A percentile compares a stretch with the other conserved stretches of the same genome.
These are phyloP conservation scores for Senna siamea DNA, from an alignment of 306 rosid species.

Conservation along the genomic window DNA sequence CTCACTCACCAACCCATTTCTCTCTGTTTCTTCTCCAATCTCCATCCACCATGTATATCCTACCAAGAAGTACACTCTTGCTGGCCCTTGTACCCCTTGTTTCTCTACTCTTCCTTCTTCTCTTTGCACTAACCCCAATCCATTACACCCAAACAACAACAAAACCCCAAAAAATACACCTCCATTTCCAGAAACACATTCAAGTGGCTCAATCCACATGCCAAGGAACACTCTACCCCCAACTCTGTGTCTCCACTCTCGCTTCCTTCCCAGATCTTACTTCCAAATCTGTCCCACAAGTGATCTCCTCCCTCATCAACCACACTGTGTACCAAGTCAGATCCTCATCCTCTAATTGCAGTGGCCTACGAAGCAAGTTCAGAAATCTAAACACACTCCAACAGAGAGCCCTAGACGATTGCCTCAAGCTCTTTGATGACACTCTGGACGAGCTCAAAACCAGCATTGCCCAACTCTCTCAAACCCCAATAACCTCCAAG, in stretches of 20 bases:
- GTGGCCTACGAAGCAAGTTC: slow-evolving; percentile 39
- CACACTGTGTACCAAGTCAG: slow-evolving; percentile 51
- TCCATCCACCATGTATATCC: slow-evolving; percentile 39
- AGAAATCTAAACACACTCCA: slow-evolving; percentile 38
- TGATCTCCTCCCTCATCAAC: slow-evolving; percentile 56
- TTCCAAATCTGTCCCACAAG: slow-evolving; percentile 58
- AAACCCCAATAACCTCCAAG: slow-evolving; percentile 28
- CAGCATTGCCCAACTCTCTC: slow-evolving; percentile 51
- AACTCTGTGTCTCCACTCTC: slow-evolving; percentile 69
- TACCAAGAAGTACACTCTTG: slow-evolving; percentile 37
- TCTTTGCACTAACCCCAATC: slow-evolving; percentile 23
- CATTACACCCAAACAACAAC: slow-evolving; percentile 7
- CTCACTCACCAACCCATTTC: too few species aligned
- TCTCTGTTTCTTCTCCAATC: too few species aligned
- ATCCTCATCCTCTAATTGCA: slow-evolving; percentile 59
- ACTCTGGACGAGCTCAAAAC: slow-evolving; percentile 51
- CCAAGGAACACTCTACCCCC: slow-evolving; percentile 69
- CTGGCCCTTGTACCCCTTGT: slow-evolving; percentile 23
- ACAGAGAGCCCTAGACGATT: slow-evolving; percentile 68
- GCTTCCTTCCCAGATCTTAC: slow-evolving; percentile 60
- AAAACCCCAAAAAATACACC: slow-evolving; percentile 19
- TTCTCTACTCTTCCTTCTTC: slow-evolving; percentile 16
- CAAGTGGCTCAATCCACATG: slow-evolving; percentile 62
- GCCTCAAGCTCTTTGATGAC: slow-evolving; percentile 68
- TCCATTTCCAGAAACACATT: slow-evolving; percentile 52